Percentiles rank a stretch among this genome's conserved stretches.
These are phyloP conservation scores for Carex pumila DNA, from an alignment of 176 grass and related monocot species.

Conservation along the genomic window DNA sequence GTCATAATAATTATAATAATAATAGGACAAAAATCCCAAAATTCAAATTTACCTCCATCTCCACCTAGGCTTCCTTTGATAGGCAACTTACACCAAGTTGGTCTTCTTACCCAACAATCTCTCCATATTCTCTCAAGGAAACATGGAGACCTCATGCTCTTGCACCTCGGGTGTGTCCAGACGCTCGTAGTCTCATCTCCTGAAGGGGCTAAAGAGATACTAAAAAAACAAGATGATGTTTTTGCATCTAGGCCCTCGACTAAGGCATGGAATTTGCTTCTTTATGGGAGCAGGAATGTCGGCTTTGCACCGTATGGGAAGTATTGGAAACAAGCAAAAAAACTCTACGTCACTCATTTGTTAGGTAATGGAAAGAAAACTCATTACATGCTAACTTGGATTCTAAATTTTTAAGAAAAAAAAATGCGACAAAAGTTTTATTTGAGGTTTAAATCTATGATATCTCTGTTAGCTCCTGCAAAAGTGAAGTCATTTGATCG, in stretches of 20 bases:
- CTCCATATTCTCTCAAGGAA: conserved; percentile 3
- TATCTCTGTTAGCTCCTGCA: neutral
- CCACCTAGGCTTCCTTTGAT: conserved; percentile 24
- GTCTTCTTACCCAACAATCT: conserved; percentile 3
- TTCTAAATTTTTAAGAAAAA: neutral
- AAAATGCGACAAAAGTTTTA: neutral
- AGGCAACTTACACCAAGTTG: conserved; percentile 25
- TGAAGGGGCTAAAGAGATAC: conserved; percentile 33
- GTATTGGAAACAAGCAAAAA: conserved; percentile 60
- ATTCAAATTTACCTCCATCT: conserved; percentile 12
- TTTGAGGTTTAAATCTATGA: neutral
- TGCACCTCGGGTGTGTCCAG: conserved; percentile 50
- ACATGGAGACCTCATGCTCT: conserved; percentile 22
- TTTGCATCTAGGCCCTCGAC: conserved; percentile 57
- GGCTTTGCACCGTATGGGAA: conserved; percentile 49
- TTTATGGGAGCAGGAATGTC: conserved; percentile 43
- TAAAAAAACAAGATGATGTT: conserved; percentile 49
- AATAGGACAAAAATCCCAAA: neutral
- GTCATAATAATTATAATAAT: neutral
- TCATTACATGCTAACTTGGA: neutral
- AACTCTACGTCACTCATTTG: conserved; percentile 41
- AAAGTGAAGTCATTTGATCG: conserved; percentile 14
- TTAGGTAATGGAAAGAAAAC: conserved; percentile 12
- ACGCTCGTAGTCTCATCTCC: conserved; percentile 52
- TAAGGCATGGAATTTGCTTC: conserved; percentile 37